Percentiles rank a stretch among this genome's conserved stretches.
phyloP scores from a whole-genome alignment of 2,329 filamentous ascomycete genomes.

The Ophiosphaerella narmari region DNA sequence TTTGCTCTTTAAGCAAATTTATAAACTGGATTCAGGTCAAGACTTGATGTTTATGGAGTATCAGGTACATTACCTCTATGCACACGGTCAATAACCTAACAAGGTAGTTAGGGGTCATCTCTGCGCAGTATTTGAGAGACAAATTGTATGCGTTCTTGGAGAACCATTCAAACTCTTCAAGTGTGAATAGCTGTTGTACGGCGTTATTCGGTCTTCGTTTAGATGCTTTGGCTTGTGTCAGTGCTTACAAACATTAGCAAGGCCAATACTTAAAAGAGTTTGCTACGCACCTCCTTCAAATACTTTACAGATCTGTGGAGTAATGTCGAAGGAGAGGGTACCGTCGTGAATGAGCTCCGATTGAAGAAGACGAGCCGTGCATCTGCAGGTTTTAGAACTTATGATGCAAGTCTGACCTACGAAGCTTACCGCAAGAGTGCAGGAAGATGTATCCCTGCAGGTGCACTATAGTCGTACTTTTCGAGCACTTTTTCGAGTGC shows the following conservation, averaged over 20 bases:
- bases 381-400: conserved; percentile 34
- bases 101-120: conserved; percentile 61
- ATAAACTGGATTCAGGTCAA: conserved; percentile 44
- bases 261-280: neutral
- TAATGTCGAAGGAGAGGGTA: conserved; percentile 26
- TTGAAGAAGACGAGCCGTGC: conserved; percentile 53
- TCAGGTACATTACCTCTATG: conserved; percentile 41
- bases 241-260: conserved; percentile 51
- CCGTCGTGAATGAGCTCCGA: conserved; percentile 47
- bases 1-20: conserved; percentile 38
- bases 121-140: conserved; percentile 64
- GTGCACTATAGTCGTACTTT: conserved; percentile 55
- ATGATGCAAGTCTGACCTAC: conserved; percentile 23
- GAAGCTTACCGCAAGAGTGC: conserved; percentile 66
- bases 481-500: conserved; percentile 66
- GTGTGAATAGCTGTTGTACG: conserved; percentile 56
- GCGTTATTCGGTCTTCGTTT: conserved; percentile 50
- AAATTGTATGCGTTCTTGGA: conserved; percentile 81
- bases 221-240: conserved; percentile 52
- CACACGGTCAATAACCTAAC: conserved; percentile 59
- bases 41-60: neutral
- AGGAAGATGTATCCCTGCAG: conserved; percentile 61
- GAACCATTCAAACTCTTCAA: conserved; percentile 80
- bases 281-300: conserved; percentile 55
- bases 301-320: conserved; percentile 59